These are phyloP conservation scores for Fusarium fracticaudum DNA, from an alignment of 2,329 filamentous ascomycete species.

Conservation along the genomic window DNA sequence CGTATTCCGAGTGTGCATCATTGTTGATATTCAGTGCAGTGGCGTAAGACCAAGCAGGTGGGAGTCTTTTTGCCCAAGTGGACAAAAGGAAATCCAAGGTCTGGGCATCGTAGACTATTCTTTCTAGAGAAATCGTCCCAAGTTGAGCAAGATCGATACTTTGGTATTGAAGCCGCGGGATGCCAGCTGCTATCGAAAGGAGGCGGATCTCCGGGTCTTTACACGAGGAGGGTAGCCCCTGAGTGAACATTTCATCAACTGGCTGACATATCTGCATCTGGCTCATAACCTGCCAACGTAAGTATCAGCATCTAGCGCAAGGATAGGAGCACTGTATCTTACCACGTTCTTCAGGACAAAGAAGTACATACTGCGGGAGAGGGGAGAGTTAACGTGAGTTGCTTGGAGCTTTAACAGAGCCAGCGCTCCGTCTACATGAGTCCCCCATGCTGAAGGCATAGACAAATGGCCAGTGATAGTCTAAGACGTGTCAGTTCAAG, in stretches of 20 bases:
- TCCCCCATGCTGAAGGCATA: not conserved
- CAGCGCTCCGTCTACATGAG: not conserved
- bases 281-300: not conserved
- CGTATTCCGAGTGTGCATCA: not conserved
- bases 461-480: not conserved
- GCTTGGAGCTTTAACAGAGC: not conserved
- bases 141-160: not conserved
- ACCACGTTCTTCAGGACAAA: not conserved
- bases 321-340: not conserved
- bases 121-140: not conserved
- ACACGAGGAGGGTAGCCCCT: not conserved
- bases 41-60: not conserved
- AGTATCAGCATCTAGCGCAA: not conserved
- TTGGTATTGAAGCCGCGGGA: not conserved
- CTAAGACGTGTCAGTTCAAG: not conserved
- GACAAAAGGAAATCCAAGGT: not conserved
- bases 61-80: not conserved
- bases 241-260: not conserved
- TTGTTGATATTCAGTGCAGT: not conserved
- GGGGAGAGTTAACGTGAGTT: not conserved
- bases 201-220: not conserved
- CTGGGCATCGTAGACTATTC: not conserved
- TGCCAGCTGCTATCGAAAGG: not conserved
- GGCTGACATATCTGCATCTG: not conserved
- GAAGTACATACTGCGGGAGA: not conserved